A percentile compares a stretch with the other conserved stretches of the same genome.
Conservation (phyloP, 805 yeast species). For the Saccharomyces mikatae region DNA sequence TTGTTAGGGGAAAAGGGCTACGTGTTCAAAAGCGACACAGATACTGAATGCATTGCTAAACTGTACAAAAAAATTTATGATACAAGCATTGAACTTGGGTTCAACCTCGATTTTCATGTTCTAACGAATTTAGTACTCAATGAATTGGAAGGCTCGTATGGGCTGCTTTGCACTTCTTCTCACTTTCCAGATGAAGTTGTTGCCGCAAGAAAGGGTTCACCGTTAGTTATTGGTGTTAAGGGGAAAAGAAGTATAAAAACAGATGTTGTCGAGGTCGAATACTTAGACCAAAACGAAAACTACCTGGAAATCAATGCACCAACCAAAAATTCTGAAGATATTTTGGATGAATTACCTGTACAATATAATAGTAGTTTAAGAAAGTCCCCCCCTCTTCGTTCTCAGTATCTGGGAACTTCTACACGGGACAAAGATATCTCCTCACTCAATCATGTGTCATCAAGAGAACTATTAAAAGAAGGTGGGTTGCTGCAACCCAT, state of each 20-base stretch:
- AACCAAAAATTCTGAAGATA: background rate
- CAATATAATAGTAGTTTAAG: background rate
- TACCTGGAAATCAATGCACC: slow-evolving; percentile 22
- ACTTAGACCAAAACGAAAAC: slow-evolving; percentile 54
- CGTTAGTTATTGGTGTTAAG: slow-evolving; percentile 92
- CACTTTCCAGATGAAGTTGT: slow-evolving; percentile 94
- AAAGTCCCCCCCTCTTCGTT: slow-evolving; percentile 30
- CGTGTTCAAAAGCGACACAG: slow-evolving; percentile 84
- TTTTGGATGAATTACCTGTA: background rate
- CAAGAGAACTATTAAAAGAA: slow-evolving; percentile 92
- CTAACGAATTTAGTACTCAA: slow-evolving; percentile 85
- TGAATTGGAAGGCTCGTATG: slow-evolving; percentile 96
- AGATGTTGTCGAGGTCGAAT: slow-evolving; percentile 97
- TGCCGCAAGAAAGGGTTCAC: slow-evolving; percentile 97
- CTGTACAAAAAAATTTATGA: slow-evolving; percentile 86
- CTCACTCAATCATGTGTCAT: slow-evolving; percentile 56
- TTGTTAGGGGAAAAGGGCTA: slow-evolving; percentile 73
- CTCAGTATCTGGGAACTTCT: background rate
- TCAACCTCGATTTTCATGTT: slow-evolving; percentile 78
- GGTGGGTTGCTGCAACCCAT: slow-evolving; percentile 89
- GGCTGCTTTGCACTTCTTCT: slow-evolving; percentile 81
- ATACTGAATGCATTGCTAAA: slow-evolving; percentile 96
- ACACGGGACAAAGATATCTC: background rate
- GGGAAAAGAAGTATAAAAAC: no score
- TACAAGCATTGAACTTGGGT: slow-evolving; percentile 60